Conservation (phyloP, 345 rosid species). For the Tarenaya hassleriana region DNA sequence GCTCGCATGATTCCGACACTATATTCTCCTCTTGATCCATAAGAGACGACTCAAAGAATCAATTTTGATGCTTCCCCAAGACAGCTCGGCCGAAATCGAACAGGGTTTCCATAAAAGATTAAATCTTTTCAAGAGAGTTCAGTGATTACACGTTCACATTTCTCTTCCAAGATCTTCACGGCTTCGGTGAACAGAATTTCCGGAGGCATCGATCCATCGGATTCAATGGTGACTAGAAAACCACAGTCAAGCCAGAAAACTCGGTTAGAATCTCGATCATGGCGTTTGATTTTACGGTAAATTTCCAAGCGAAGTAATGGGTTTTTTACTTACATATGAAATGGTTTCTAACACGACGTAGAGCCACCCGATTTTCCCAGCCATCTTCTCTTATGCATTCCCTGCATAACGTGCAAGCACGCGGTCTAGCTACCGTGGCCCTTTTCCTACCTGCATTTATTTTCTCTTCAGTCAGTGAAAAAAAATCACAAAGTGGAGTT, state of each 20-base stretch:
- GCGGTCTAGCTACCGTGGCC: slow-evolving; percentile 72
- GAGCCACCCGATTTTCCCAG: slow-evolving; percentile 53
- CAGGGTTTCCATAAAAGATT: no score
- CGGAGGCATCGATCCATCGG: slow-evolving; percentile 80
- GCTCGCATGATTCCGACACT: no score
- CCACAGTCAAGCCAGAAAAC: slow-evolving; percentile 4
- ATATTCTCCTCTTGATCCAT: no score
- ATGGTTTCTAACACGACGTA: slow-evolving; percentile 69
- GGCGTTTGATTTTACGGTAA: background rate
- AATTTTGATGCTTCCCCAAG: no score
- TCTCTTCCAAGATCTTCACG: slow-evolving; percentile 80
- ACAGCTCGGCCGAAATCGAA: no score
- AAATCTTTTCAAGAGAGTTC: slow-evolving; percentile 72
- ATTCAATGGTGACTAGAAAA: slow-evolving; percentile 69
- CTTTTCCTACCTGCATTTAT: slow-evolving; percentile 51
- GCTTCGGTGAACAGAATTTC: slow-evolving; percentile 82
- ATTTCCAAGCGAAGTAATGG: background rate
- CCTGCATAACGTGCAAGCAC: slow-evolving; percentile 82
- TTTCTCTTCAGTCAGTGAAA: slow-evolving; percentile 1
- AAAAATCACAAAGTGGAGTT: background rate
- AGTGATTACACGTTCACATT: slow-evolving; percentile 60
- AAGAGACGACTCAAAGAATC: no score
- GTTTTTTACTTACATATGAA: slow-evolving; percentile 47
- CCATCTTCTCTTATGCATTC: slow-evolving; percentile 67
- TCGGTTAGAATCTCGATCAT: background rate